phyloP scores from a whole-genome alignment of 169 alveolate species.

The Cryptosporidium ubiquitum region DNA sequence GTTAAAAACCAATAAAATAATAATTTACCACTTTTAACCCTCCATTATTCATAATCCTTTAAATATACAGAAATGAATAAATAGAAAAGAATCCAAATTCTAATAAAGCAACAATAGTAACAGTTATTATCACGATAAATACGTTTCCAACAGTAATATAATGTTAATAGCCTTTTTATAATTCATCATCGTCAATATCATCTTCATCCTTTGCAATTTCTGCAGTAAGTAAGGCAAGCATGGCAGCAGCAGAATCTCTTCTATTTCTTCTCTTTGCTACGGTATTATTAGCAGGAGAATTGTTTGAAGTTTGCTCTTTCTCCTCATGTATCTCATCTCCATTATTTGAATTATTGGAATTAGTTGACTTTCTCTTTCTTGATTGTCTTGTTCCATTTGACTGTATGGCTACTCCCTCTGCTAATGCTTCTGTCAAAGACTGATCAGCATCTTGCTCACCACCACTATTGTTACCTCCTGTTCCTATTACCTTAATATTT shows the following conservation, averaged over 20 bases:
- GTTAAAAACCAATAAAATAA: no score
- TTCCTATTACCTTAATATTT: not conserved
- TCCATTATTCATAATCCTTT: no score
- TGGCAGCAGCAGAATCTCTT: slow-evolving; percentile 73
- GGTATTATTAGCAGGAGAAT: slow-evolving; percentile 32
- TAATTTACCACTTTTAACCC: no score
- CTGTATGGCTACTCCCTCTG: not conserved
- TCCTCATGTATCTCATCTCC: slow-evolving; percentile 12
- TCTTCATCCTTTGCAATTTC: slow-evolving; percentile 68
- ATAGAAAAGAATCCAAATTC: no score
- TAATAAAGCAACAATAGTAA: no score
- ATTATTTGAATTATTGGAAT: slow-evolving; percentile 3
- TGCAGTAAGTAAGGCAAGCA: slow-evolving; percentile 71
- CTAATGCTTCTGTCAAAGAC: not conserved
- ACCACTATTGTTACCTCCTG: not conserved
- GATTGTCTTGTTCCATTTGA: not conserved
- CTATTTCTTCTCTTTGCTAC: slow-evolving; percentile 71
- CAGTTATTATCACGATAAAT: no score
- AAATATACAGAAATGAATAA: no score
- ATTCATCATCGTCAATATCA: slow-evolving; percentile 32
- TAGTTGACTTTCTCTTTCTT: slow-evolving; percentile 19
- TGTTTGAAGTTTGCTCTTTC: not conserved
- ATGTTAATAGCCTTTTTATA: not conserved
- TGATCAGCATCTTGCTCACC: slow-evolving; percentile 3
- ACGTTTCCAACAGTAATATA: not conserved